phyloP scores from a whole-genome alignment of 164 flowering plant genomes.

The Hamamelis virginiana region DNA sequence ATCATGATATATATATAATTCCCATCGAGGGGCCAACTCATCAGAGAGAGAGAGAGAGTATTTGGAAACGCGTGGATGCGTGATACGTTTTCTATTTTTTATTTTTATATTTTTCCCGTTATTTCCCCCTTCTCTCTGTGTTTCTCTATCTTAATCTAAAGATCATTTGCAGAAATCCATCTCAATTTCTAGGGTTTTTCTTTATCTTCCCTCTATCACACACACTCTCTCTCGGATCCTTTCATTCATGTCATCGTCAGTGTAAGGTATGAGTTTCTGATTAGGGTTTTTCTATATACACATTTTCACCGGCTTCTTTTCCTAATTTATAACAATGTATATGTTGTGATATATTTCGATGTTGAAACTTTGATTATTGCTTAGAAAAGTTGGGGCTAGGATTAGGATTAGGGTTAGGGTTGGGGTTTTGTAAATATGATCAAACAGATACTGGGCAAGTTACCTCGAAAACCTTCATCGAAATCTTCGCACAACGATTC shows the following conservation, averaged over 20 bases:
- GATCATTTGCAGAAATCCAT: background rate
- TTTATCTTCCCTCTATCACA: background rate
- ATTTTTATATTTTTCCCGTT: background rate
- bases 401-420: conserved; percentile 23
- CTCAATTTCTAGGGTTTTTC: conserved; percentile 3
- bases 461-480: conserved; percentile 68
- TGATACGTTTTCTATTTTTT: background rate
- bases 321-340: background rate
- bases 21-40: too few species aligned
- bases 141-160: conserved; percentile 1
- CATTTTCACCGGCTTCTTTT: background rate
- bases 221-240: background rate
- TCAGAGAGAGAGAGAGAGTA: too few species aligned
- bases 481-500: conserved; percentile 48
- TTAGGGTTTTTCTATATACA: background rate
- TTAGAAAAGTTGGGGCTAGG: conserved; percentile 15
- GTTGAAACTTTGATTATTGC: conserved; percentile 2
- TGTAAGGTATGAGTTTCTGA: conserved; percentile 4
- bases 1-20: too few species aligned
- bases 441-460: conserved; percentile 70
- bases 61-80: too few species aligned
- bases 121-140: conserved; percentile 10
- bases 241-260: background rate
- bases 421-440: conserved; percentile 54
- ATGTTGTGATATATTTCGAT: conserved; percentile 5